These are phyloP conservation scores for Cladorrhinum sp. DNA, from an alignment of 2,329 filamentous ascomycete species.

Conservation along the genomic window DNA sequence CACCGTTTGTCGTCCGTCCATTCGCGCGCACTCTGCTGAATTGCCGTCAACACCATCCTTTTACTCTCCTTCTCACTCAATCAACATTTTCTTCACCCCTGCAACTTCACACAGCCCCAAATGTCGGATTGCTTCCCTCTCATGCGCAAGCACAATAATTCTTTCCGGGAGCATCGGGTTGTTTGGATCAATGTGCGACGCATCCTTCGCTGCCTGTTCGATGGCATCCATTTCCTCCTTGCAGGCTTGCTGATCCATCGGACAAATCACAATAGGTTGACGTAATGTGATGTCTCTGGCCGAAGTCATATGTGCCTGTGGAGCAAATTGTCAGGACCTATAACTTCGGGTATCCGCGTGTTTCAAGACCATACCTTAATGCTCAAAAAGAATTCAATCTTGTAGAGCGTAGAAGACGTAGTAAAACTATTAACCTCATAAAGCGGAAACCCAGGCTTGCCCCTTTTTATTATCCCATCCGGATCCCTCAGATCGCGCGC, in stretches of 20 bases:
- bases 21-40: background rate
- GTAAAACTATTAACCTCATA: conserved; percentile 90
- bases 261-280: conserved; percentile 93
- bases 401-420: conserved; percentile 90
- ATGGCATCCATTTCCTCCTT: conserved; percentile 99
- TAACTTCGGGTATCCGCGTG: background rate
- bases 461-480: conserved; percentile 82
- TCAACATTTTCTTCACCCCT: conserved; percentile 63
- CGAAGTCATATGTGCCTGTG: conserved; percentile 79
- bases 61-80: conserved; percentile 52
- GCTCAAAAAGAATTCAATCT: conserved; percentile 94
- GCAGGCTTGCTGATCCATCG: conserved; percentile 89
- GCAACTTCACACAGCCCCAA: conserved; percentile 62
- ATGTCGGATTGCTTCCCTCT: conserved; percentile 62
- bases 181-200: conserved; percentile 79
- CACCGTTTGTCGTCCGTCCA: background rate
- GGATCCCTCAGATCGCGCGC: conserved; percentile 82
- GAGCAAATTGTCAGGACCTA: background rate
- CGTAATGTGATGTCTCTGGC: conserved; percentile 84
- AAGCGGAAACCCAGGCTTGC: conserved; percentile 82
- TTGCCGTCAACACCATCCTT: background rate
- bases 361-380: conserved; percentile 87
- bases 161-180: conserved; percentile 90
- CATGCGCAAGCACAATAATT: conserved; percentile 74
- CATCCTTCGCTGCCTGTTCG: conserved; percentile 91